Base-by-base conservation (phyloP, 2,329 filamentous ascomycete genomes). In the Aspergillus ibericus region DNA sequence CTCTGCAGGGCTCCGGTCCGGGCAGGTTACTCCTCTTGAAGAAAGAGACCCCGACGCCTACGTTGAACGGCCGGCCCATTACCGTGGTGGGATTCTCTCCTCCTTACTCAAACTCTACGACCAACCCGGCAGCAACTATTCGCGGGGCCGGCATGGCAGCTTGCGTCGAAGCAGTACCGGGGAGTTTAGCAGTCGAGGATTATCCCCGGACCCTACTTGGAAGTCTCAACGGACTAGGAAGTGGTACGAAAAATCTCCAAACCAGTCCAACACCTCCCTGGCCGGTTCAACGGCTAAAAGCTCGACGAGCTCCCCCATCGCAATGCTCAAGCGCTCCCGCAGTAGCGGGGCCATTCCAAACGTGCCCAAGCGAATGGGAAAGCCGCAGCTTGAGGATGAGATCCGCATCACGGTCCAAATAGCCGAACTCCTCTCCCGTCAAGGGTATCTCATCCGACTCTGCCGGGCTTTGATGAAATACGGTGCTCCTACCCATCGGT, bases 381-480 rank as follows among this genome's bases (percentile, higher is more conserved):
- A 66, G 55, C 70, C 72, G 34, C 68, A 70, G 22, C 61, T 76
- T 6, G 74, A 77, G 51, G 80, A 86, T 38, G 82, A 86, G 63
- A 82, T 85, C 60, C 79, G 81, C 55, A 85, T 88, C 63, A 86
- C 83, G 2, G 80, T 85, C 5, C 85, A 88, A 67, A 83, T 88
- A 59, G 84, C 84, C 16, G 84, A 86, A 61, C 93, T 90, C 20
- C 83, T 96, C 20, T 87, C 88, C 47, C 86, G 93, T 4, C 93
- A 97, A 66, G 85, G 86, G 53, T 97, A 96, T 72, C 83, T 97
- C 12, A 83, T 93, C 59, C 92, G 90, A 73, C 84, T 98, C 44
- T 97, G 93, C 70, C 86, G 88, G 44, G 91, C 91, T 1, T 79
- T 98, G 57, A 97, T 98, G 92, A 83, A 88, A 71, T 97, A 92